Percentiles rank a stretch among this genome's conserved stretches.
These are phyloP conservation scores for Moniliophthora roreri DNA, from an alignment of 1,284 basidiomycete genomes.

Conservation along the genomic window DNA sequence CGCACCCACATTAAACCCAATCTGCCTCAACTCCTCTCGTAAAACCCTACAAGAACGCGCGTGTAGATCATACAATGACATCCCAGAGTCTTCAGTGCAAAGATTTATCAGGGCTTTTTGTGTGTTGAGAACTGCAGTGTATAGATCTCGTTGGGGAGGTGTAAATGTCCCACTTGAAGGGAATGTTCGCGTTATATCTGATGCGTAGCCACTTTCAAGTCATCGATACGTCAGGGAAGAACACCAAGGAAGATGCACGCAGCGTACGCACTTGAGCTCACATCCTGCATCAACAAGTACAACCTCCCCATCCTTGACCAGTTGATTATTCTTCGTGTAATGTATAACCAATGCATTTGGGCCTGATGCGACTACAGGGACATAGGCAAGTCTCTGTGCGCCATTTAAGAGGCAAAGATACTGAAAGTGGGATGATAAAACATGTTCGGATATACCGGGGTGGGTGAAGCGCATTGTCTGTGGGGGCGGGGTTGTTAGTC, in stretches of 20 bases:
- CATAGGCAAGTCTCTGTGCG: conserved; percentile 85
- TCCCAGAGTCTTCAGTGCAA: conserved; percentile 55
- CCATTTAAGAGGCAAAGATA: conserved; percentile 81
- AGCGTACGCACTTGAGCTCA: conserved; percentile 82
- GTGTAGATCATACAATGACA: conserved; percentile 81
- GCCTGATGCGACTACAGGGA: conserved; percentile 92
- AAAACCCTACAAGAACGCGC: conserved; percentile 72
- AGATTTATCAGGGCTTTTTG: conserved; percentile 69
- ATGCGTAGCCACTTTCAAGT: conserved; percentile 81
- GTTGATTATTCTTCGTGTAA: conserved; percentile 87
- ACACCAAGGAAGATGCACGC: no score
- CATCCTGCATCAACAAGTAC: conserved; percentile 90
- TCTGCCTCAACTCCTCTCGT: conserved; percentile 71
- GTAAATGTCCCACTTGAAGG: conserved; percentile 85
- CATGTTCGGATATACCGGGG: conserved; percentile 71
- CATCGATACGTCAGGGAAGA: no score
- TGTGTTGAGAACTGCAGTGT: conserved; percentile 77
- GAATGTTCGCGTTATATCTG: conserved; percentile 95
- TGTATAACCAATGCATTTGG: conserved; percentile 89
- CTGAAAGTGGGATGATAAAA: conserved; percentile 85
- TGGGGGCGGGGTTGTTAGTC: neutral
- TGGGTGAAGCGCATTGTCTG: conserved; percentile 84
- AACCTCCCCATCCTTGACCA: conserved; percentile 72
- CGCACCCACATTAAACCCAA: conserved; percentile 73
- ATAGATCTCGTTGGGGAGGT: conserved; percentile 82